Base-by-base conservation (phyloP, 2,329 filamentous ascomycete species). In the Plenodomus lindquistii region DNA sequence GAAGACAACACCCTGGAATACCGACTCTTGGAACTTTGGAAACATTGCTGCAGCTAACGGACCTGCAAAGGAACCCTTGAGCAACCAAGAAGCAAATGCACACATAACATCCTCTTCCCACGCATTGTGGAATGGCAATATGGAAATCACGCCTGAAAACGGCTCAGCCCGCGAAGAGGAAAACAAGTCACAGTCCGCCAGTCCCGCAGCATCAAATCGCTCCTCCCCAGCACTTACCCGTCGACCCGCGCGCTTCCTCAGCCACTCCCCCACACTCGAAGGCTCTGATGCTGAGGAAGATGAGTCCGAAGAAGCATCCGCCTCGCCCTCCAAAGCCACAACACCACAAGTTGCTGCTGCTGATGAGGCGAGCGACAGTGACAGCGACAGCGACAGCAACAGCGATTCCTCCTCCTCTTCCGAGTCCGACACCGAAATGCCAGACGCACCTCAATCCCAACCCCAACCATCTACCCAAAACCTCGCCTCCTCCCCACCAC, bases 241-340 rank as follows among this genome's bases (percentile, higher is more conserved):
- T 20, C 46, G 38, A 36, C 60, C 62, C 45, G 62, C 62, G 10
- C 57, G 57, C 15, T 63, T 49, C 21, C 38, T 66, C 13, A 66
- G 54, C 22, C 60, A 59, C 24, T 60, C 61, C 2, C 63, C 63
- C 18, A 59, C 61, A 4, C 61, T 57, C 17, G 48, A 58, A 35
- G 46, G 46, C 15, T 57, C 57, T 29, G 62, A 61, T 19, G 51
- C 48, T 3, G 59, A 60, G 18, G 48, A 44, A 13, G 54, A 54
- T 4, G 52, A 48, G 10, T 44, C 46, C 3, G 47, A 42, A 6
- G 24, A 27, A 2, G 37, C 41, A 18, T 43, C 41, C 4, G 27
- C 27, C 11, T 31, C 27, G 27, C 27, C 27, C 0, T 49, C 54
- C 4, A 46, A 46, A 42, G 40, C 18, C 24, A 37, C 42, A 16